Evolutionary conservation across 371 early-diverging fungal genomes (phyloP).

Genomic region (Apophysomyces elegans): DNA sequence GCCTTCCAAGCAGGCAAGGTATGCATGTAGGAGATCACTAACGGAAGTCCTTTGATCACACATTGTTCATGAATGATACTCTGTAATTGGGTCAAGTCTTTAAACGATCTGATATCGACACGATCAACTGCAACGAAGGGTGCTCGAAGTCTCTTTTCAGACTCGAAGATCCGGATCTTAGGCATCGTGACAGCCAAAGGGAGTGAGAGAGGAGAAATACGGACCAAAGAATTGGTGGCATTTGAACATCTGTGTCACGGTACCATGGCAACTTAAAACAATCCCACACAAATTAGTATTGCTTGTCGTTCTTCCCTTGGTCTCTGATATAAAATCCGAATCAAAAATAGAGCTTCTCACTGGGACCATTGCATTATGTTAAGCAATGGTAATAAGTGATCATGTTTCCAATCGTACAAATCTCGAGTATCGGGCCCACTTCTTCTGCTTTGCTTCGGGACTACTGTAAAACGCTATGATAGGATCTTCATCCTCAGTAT

Average conservation of each 20-base stretch:
- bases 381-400: no score
- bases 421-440: no score
- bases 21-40: constrained; percentile 52
- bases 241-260: neutral
- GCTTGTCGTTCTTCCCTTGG: no score
- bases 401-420: no score
- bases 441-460: no score
- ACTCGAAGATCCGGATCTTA: constrained; percentile 4
- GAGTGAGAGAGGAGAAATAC: neutral
- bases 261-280: neutral
- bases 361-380: no score
- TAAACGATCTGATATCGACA: constrained; percentile 16
- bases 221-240: neutral
- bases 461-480: no score
- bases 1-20: constrained; percentile 32
- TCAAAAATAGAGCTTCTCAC: no score
- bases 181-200: constrained; percentile 3
- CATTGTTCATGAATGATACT: constrained; percentile 35
- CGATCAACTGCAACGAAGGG: constrained; percentile 19
- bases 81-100: neutral
- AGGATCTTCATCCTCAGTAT: no score
- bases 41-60: constrained; percentile 43
- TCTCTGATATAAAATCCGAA: no score
- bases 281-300: no score
- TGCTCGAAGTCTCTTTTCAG: constrained; percentile 6